These are phyloP conservation scores for Colletotrichum simmondsii DNA, from an alignment of 2,329 filamentous ascomycete genomes.

Conservation along the genomic window DNA sequence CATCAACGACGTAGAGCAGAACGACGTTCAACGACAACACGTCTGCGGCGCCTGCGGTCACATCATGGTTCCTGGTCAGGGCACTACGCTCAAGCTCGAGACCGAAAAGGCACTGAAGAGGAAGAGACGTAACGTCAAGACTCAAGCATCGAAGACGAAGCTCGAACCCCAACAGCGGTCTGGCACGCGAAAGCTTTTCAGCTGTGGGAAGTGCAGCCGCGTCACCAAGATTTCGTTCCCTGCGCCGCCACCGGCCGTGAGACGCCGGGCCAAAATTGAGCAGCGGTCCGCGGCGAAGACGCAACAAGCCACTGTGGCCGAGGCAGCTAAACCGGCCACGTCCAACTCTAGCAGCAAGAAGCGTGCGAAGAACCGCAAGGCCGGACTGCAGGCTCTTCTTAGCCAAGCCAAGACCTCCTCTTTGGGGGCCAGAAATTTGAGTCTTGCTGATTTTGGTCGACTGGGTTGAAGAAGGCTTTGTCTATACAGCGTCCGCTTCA, in stretches of 20 bases:
- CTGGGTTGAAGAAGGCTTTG: constrained; percentile 39
- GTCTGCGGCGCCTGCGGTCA: constrained; percentile 70
- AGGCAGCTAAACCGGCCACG: constrained; percentile 41
- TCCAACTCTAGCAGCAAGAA: constrained; percentile 72
- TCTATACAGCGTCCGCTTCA: not conserved
- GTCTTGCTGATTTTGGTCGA: constrained; percentile 66
- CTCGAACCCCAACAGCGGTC: not conserved
- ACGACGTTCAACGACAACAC: constrained; percentile 63
- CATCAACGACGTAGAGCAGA: constrained; percentile 53
- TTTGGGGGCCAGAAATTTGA: constrained; percentile 52
- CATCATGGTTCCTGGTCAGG: constrained; percentile 66
- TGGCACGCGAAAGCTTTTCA: constrained; percentile 28
- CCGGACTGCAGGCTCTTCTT: constrained; percentile 74
- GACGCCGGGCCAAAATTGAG: constrained; percentile 41
- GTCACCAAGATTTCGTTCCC: constrained; percentile 27
- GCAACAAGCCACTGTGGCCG: constrained; percentile 1
- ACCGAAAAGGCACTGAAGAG: constrained; percentile 59
- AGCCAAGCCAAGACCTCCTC: constrained; percentile 58
- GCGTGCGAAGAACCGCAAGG: constrained; percentile 72
- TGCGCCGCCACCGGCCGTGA: constrained; percentile 16
- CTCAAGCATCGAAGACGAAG: not conserved
- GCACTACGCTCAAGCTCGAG: constrained; percentile 52
- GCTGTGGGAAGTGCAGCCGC: constrained; percentile 27
- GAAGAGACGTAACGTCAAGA: constrained; percentile 37
- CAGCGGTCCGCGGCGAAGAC: constrained; percentile 6